Base-by-base conservation (phyloP, 208 protist genomes). In the Trypanosoma avium region DNA sequence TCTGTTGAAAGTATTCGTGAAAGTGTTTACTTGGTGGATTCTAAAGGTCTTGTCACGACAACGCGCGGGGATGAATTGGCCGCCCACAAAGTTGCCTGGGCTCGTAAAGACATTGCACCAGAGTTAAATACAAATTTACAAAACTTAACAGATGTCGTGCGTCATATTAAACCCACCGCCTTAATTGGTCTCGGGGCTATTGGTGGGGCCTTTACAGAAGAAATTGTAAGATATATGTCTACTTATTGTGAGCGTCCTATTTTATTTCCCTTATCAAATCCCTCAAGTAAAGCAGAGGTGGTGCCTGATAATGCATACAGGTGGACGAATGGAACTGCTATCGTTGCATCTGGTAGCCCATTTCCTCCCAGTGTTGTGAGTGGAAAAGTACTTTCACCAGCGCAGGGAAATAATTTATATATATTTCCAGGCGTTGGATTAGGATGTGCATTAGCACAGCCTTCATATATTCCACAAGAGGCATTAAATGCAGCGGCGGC, bases 401-500 rank as follows among this genome's bases (percentile, higher is more conserved):
- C 91, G 43, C 98, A 99, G 82, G 97, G 94, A 42, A 99, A 99
- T 84, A 99, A 99, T 82, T 89, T 98, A 46, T 96, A 97, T 73
- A 86, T 98, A 50, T 98, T 98, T 84, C 96, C 96, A 22, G 97
- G 96, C 43, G 55, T 99, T 22, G 98, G 94, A 42, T 86, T 99
- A 21, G 98, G 93, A 36, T 88, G 82, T 63, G 62, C 50, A 43
- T 61, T 92, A 12, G 82, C 82, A 15, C 74, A 90, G 67, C 73
- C 89, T n/a, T 75, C 64, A 13, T 47, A 81, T 47, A 97, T 99
- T 40, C 90, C 96, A 10, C 86, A 98, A 53, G 72, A 79, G 36
- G 96, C 97, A 55, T 70, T 99, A 58, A 68, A 84, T 22, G 66
- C 66, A 5, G 86, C 97, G 0, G 84, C 95, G 17, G 48, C 61